A percentile compares a stretch with the other conserved stretches of the same genome.
Conservation (phyloP, 495 filamentous ascomycete genomes). For the Penicillium cinerascens region DNA sequence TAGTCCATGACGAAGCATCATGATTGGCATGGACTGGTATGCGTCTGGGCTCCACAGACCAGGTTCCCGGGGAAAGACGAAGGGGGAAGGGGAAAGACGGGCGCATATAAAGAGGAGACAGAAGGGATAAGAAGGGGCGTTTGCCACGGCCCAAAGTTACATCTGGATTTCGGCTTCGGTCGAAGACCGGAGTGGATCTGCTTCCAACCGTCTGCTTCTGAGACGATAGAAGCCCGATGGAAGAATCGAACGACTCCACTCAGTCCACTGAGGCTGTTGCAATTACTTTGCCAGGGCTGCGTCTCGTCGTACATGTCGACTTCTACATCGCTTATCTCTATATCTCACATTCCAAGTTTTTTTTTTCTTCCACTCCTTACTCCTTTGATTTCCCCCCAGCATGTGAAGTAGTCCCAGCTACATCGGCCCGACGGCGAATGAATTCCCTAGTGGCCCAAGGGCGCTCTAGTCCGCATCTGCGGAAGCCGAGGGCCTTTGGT, state of each 20-base stretch:
- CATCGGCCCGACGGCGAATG: constrained; percentile 16
- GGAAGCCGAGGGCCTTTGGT: constrained; percentile 10
- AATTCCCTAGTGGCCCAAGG: constrained; percentile 13
- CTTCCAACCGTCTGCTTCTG: constrained; percentile 15
- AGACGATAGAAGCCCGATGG: constrained; percentile 24
- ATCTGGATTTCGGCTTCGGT: constrained; percentile 10
- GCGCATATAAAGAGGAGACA: constrained; percentile 1
- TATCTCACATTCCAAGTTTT: constrained; percentile 15
- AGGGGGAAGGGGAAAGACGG: neutral
- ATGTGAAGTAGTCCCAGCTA: constrained; percentile 12
- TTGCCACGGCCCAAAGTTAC: constrained; percentile 21
- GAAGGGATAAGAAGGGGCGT: constrained; percentile 15
- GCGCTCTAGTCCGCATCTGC: constrained; percentile 9
- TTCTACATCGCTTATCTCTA: neutral
- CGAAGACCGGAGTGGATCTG: constrained; percentile 8
- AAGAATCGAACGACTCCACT: constrained; percentile 17
- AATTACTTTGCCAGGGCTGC: neutral
- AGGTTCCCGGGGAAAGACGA: constrained; percentile 16
- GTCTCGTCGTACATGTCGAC: neutral
- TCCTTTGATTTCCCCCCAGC: neutral
- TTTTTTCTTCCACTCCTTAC: neutral
- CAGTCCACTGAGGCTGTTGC: constrained; percentile 16
- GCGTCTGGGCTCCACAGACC: constrained; percentile 21
- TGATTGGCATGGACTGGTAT: constrained; percentile 22
- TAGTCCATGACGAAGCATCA: constrained; percentile 39